Conservation (phyloP, 139 green algal genomes). For the Astrephomene gubernaculifera region DNA sequence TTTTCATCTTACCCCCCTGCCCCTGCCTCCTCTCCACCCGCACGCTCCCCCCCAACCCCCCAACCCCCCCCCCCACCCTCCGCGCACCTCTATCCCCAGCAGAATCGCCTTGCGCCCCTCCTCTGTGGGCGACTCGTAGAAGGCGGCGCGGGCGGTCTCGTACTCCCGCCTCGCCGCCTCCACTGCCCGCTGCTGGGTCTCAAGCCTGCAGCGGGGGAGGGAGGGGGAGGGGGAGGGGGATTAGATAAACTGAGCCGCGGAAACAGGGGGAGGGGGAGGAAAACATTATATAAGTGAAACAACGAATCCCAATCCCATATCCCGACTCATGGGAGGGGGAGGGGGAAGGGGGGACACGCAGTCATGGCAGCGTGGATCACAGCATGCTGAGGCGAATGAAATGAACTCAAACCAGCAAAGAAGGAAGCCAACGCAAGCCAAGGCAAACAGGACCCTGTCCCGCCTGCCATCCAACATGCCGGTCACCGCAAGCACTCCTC, state of each 20-base stretch:
- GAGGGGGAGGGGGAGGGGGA: neutral
- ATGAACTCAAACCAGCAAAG: no score
- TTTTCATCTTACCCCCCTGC: neutral
- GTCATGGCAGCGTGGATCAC: no score
- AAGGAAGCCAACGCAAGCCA: no score
- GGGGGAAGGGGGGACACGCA: neutral
- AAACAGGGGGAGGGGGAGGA: no score
- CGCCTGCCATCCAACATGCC: no score
- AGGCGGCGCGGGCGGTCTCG: slow-evolving; percentile 42
- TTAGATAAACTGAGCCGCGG: no score
- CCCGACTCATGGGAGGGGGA: no score
- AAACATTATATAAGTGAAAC: no score
- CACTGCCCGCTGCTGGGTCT: slow-evolving; percentile 9
- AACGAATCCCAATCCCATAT: no score
- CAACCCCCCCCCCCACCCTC: neutral
- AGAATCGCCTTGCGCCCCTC: slow-evolving; percentile 34
- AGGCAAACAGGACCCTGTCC: no score
- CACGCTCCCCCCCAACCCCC: neutral
- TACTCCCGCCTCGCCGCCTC: slow-evolving; percentile 42
- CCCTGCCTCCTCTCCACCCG: neutral
- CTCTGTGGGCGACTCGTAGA: slow-evolving; percentile 52
- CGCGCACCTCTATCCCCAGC: slow-evolving; percentile 39
- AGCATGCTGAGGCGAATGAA: no score
- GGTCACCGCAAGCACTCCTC: neutral
- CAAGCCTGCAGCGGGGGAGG: neutral